Evolutionary conservation across 192 early-diverging fungal species (phyloP).

Genomic region (Cetraspora pellucida): DNA sequence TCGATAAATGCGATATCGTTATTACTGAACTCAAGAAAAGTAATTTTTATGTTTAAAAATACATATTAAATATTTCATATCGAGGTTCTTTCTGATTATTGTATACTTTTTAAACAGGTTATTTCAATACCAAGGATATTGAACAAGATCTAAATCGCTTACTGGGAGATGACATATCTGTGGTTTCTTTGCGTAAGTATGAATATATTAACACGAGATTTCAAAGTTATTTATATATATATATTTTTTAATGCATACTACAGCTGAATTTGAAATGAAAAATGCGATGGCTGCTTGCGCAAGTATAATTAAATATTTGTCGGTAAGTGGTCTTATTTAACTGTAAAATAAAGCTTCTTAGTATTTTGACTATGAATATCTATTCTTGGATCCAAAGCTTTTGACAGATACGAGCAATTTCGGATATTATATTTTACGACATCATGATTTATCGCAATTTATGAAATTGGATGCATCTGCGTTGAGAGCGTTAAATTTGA

Average conservation of each 20-base stretch:
- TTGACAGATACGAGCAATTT: conserved; percentile 78
- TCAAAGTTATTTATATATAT: not conserved
- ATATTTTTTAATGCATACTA: not conserved
- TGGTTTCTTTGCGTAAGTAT: conserved; percentile 68
- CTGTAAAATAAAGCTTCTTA: not conserved
- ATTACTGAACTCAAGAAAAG: conserved; percentile 68
- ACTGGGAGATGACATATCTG: conserved; percentile 64
- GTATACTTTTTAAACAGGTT: conserved; percentile 38
- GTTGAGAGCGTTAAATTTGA: conserved; percentile 82
- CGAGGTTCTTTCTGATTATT: not conserved
- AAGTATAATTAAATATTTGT: conserved; percentile 72
- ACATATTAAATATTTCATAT: not conserved
- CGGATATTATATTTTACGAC: conserved; percentile 70
- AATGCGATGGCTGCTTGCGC: conserved; percentile 70
- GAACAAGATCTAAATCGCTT: conserved; percentile 87
- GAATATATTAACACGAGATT: not conserved
- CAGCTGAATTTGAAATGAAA: conserved; percentile 74
- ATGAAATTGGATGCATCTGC: conserved; percentile 93
- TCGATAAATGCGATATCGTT: conserved; percentile 78
- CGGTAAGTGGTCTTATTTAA: conserved; percentile 36
- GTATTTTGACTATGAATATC: not conserved
- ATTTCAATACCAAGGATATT: conserved; percentile 76
- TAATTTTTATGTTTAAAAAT: conserved; percentile 24
- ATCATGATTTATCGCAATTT: conserved; percentile 83
- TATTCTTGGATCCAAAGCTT: conserved; percentile 47